Evolutionary conservation across 83 land plant genomes (phyloP).

Genomic region (Picea abies): DNA sequence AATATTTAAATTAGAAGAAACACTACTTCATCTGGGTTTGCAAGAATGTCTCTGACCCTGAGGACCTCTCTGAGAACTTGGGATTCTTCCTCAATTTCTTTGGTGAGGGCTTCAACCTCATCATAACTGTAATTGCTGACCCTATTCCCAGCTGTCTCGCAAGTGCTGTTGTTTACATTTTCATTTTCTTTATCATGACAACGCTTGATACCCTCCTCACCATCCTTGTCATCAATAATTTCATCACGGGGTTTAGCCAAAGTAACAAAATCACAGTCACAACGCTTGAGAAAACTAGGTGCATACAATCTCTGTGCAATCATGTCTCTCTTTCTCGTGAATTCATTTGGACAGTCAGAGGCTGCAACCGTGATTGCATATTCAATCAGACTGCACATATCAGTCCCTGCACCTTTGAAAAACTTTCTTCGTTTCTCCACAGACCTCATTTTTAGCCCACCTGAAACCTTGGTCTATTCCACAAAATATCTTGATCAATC

Average conservation of each 20-base stretch:
- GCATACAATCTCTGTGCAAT: not conserved
- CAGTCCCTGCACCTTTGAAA: slow-evolving; percentile 43
- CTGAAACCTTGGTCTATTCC: too few species aligned
- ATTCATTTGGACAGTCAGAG: slow-evolving; percentile 2
- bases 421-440: slow-evolving; percentile 56
- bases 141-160: slow-evolving; percentile 16
- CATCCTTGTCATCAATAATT: not conserved
- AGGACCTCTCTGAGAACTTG: slow-evolving; percentile 53
- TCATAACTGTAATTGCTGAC: slow-evolving; percentile 47
- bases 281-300: not conserved
- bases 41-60: slow-evolving; percentile 63
- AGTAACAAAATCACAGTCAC: slow-evolving; percentile 10
- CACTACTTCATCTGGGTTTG: slow-evolving; percentile 33
- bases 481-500: too few species aligned
- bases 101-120: slow-evolving; percentile 75
- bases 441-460: too few species aligned
- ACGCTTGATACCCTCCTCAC: not conserved
- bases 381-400: slow-evolving; percentile 4
- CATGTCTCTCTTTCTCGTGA: slow-evolving; percentile 1
- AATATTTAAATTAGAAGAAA: not conserved
- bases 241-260: not conserved
- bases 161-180: slow-evolving; percentile 14
- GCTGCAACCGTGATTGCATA: slow-evolving; percentile 3
- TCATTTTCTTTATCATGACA: not conserved
- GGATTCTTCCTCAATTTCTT: slow-evolving; percentile 69